Evolutionary conservation across 2,329 filamentous ascomycete species (phyloP), one percentile per base, ranked within the genome.

Genomic region (Sclerotinia sclerotiorum): DNA sequence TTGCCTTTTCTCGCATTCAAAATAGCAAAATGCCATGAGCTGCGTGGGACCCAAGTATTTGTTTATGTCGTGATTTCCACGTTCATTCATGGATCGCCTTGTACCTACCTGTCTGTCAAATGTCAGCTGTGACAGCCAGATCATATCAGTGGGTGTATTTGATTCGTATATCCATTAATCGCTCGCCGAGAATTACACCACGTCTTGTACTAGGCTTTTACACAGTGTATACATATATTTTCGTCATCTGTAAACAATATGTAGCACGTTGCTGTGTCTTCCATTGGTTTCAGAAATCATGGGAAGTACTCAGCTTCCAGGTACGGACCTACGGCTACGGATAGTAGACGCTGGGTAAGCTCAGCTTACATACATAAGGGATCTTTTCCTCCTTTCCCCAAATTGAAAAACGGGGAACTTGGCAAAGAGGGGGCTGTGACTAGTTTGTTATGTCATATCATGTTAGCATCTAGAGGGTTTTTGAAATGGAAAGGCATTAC

Each of bases 61-160:
- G 46, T 62, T 62, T 27, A 51, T 62, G 29, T 62, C 15, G 60
- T 62, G 46, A 62, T 62, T 62, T 49, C 46, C 60, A 51, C 46
- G 46, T 39, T 39, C 29, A 49, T 62, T 49, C 44, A 27, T 29
- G 35, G 35, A 27, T 44, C 8, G n/a, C 35, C 42, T 44, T 44
- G 35, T 27, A 58, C 8, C n/a, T 27, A 58, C 8, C n/a, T 58
- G 15, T 5, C 35, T 57, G 35, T 44, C 35, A 58, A 42, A 24
- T 24, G 13, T 49, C 29, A 51, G 58, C 57, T 60, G 57, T 32
- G 39, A 48, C 42, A 2, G 21, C 10, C 44, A 24, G 19, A 61
- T 61, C 44, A 49, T 61, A 15, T 56, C 54, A 39, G 11, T 6
- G 35, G 54, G 3, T 27, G 27, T 21, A n/a, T 29, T 52, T 15